These are phyloP conservation scores for Fusarium sp. DNA, from an alignment of 2,329 filamentous ascomycete genomes.

Conservation along the genomic window DNA sequence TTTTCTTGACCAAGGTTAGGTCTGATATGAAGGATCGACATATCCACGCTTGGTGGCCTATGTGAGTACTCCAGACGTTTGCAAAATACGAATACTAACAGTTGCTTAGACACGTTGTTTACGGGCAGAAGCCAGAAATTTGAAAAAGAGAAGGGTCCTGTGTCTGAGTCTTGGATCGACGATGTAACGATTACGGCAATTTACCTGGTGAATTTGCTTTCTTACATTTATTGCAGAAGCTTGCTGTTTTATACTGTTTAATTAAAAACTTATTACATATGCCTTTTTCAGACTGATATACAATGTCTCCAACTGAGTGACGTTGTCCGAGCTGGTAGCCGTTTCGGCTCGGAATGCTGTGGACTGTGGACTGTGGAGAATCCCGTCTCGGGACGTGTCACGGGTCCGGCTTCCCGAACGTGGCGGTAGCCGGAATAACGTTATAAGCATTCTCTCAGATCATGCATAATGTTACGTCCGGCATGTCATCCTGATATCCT, in stretches of 20 bases:
- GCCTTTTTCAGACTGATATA: background rate
- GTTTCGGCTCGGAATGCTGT: background rate
- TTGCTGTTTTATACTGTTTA: background rate
- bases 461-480: background rate
- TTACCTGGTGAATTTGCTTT: background rate
- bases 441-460: slow-evolving; percentile 2
- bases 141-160: background rate
- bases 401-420: slow-evolving; percentile 40
- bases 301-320: background rate
- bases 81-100: fast-evolving
- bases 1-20: slow-evolving; percentile 51
- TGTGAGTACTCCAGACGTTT: slow-evolving; percentile 44
- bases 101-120: slow-evolving; percentile 36
- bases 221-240: background rate
- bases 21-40: slow-evolving; percentile 51
- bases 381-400: slow-evolving; percentile 30
- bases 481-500: background rate
- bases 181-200: background rate
- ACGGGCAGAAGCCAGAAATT: slow-evolving; percentile 41
- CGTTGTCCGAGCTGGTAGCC: background rate
- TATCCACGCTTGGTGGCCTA: slow-evolving; percentile 55
- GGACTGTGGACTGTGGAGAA: background rate
- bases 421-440: slow-evolving; percentile 10
- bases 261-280: background rate
- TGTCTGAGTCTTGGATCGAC: background rate